phyloP scores from a whole-genome alignment of 1,139 yeast genomes.

The Kodamaea alishanica region DNA sequence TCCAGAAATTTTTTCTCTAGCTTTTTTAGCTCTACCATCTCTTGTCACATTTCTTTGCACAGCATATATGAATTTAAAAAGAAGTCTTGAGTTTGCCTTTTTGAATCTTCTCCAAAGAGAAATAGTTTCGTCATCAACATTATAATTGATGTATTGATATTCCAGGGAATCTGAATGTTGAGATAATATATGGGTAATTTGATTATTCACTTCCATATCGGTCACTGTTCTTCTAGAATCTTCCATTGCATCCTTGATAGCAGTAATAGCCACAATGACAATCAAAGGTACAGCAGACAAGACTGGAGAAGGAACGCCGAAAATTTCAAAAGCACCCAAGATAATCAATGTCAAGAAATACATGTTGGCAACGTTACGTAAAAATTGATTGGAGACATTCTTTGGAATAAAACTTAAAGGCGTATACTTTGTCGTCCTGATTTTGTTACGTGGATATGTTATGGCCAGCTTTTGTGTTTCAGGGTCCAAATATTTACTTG shows the following conservation, averaged over 20 bases:
- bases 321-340: conserved; percentile 50
- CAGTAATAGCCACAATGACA: conserved; percentile 54
- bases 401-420: conserved; percentile 54
- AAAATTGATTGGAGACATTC: conserved; percentile 47
- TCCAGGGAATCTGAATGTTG: conserved; percentile 12
- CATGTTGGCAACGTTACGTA: conserved; percentile 51
- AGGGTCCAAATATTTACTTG: conserved; percentile 55
- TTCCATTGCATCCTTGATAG: conserved; percentile 55
- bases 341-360: conserved; percentile 51
- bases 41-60: conserved; percentile 33
- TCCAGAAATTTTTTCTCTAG: conserved; percentile 19
- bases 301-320: conserved; percentile 56
- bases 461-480: conserved; percentile 30
- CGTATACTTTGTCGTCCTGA: conserved; percentile 59
- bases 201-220: conserved; percentile 54
- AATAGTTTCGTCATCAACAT: conserved; percentile 46
- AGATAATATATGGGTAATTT: conserved; percentile 41
- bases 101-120: conserved; percentile 61
- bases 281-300: conserved; percentile 57
- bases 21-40: conserved; percentile 35
- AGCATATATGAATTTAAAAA: conserved; percentile 28
- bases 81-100: conserved; percentile 39
- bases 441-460: conserved; percentile 50
- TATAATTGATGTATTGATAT: conserved; percentile 35
- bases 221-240: conserved; percentile 52